Evolutionary conservation across 139 green algal genomes (phyloP).

Genomic region (Chlamydomonas incerta): DNA sequence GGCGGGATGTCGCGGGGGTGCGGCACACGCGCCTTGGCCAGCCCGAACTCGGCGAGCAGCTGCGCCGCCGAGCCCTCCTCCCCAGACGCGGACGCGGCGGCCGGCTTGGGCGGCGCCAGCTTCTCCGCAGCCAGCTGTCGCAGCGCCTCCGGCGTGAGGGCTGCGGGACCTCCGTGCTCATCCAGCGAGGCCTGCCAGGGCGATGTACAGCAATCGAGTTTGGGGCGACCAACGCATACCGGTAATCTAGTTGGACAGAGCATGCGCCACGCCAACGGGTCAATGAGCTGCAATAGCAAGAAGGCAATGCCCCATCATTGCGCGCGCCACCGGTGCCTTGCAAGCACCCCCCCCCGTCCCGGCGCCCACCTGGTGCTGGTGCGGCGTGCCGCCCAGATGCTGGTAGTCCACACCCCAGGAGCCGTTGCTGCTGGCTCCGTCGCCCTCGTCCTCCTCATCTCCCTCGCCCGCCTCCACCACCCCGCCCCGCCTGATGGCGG

Average conservation of each 20-base stretch:
- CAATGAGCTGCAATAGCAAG: not conserved
- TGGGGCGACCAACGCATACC: too few species aligned
- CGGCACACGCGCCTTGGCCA: not conserved
- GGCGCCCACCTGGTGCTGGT: not conserved
- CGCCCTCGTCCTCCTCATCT: not conserved
- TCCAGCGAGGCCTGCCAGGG: not conserved
- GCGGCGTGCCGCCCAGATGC: not conserved
- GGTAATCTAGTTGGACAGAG: not conserved
- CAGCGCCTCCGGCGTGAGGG: not conserved
- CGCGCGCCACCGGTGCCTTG: too few species aligned
- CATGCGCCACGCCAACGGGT: not conserved
- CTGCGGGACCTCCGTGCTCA: too few species aligned
- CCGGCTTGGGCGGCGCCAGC: too few species aligned
- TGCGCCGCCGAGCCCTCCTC: not conserved
- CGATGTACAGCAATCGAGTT: too few species aligned
- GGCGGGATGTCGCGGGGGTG: slow-evolving; percentile 1
- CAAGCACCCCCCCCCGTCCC: too few species aligned
- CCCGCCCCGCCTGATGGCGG: too few species aligned
- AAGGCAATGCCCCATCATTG: too few species aligned
- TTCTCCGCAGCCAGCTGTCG: not conserved
- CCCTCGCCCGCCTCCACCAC: too few species aligned
- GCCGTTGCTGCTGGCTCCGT: not conserved
- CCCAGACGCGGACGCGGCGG: not conserved
- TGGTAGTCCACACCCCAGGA: slow-evolving; percentile 20
- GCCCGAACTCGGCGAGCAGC: slow-evolving; percentile 1